Conservation (phyloP, 2,329 filamentous ascomycete genomes). For the Phyllosticta ampelicida region DNA sequence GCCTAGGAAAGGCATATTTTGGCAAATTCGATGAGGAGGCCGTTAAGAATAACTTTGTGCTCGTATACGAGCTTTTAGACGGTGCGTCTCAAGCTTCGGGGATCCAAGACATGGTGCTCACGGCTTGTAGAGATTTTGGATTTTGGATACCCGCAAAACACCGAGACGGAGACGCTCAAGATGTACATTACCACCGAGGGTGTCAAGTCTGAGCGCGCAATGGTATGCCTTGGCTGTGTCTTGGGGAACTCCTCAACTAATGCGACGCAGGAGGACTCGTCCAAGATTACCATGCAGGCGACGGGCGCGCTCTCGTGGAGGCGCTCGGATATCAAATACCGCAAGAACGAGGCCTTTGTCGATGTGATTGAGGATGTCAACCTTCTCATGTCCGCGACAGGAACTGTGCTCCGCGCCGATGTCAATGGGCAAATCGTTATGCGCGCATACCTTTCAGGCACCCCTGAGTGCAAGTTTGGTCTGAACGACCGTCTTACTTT, state of each 20-base stretch:
- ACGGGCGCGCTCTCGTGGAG: constrained; percentile 96
- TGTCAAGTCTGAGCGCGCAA: constrained; percentile 78
- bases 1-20: constrained; percentile 90
- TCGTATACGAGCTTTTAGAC: constrained; percentile 94
- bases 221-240: constrained; percentile 27
- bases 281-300: constrained; percentile 98
- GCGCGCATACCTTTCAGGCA: constrained; percentile 93
- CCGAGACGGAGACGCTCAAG: constrained; percentile 95
- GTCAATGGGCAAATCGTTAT: constrained; percentile 97
- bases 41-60: constrained; percentile 99
- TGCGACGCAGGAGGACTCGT: constrained; percentile 61
- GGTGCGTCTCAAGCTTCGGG: constrained; percentile 40
- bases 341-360: constrained; percentile 98
- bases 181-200: constrained; percentile 99
- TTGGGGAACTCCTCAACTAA: constrained; percentile 11
- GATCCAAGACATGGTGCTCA: neutral
- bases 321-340: constrained; percentile 94
- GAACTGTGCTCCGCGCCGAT: constrained; percentile 86
- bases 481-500: constrained; percentile 90
- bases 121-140: constrained; percentile 73
- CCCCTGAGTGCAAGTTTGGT: constrained; percentile 97
- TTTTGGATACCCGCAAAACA: constrained; percentile 98
- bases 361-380: constrained; percentile 99
- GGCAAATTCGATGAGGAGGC: constrained; percentile 99
- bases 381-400: constrained; percentile 95